Evolutionary conservation across 2,329 filamentous ascomycete genomes (phyloP), one percentile per base, ranked within the genome.

Genomic region (Sporothrix schenckii): DNA sequence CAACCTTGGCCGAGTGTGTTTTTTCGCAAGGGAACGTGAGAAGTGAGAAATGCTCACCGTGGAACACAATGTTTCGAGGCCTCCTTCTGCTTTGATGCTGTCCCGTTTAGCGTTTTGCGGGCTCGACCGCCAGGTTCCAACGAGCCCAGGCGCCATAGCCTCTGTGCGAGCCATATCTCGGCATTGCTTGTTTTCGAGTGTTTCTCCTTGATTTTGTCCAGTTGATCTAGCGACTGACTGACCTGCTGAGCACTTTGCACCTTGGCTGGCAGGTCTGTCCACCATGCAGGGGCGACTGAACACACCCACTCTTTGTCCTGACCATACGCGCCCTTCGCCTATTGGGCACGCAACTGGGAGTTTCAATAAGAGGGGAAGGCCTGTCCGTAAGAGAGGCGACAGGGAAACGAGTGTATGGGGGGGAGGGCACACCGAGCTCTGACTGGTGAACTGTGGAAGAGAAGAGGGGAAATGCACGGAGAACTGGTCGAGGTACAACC

Each of bases 301-400:
- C 61, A 30, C 39, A n/a, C 30, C 58, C 58, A 61, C 21, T 21
- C 58, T 44, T 60, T 60, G 19, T 3, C 58, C 13, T 47, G 16
- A 21, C 61, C 44, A 65, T 14, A 65, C 41, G 6, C 9, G 30
- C 24, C 39, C 39, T 65, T 41, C 61, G 24, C 61, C 61, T 50
- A 50, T 65, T 24, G 61, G 60, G 34, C 61, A 50, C 24, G 4
- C 61, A 50, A 50, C 61, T 44, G 61, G 44, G 7, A 11, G 44
- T 34, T 50, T 65, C 61, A 50, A 50, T 50, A 34, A 13, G 44
- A 65, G 61, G 44, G 44, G 16, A 50, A 61, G 58, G 58, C n/a
- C 16, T 41, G 39, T n/a, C 14, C 4, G 11, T 13, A n/a, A 1
- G 14, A 50, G 24, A 34, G 60, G 5, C 16, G 2, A 49, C 41